phyloP scores from a whole-genome alignment of 306 rosid species.

The Ochetophila trinervis region DNA sequence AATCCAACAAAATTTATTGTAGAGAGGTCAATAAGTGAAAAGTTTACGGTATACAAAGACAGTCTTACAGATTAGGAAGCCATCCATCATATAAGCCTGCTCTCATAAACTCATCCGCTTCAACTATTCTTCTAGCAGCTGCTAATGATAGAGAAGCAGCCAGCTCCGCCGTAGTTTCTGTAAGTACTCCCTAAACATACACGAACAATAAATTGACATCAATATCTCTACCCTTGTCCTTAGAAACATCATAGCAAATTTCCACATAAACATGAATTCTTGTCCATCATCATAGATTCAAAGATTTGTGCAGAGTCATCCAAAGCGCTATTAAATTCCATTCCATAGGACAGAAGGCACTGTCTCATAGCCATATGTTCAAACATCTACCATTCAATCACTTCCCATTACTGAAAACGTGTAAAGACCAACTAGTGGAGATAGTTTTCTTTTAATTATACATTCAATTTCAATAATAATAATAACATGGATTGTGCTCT shows the following conservation, averaged over 20 bases:
- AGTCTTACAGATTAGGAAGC: slow-evolving; percentile 89
- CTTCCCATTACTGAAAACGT: neutral
- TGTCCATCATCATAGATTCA: slow-evolving; percentile 6
- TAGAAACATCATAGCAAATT: neutral
- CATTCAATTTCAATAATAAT: neutral
- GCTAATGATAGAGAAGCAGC: slow-evolving; percentile 90
- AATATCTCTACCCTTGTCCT: slow-evolving; percentile 12
- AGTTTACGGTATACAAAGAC: neutral
- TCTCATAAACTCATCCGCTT: slow-evolving; percentile 99
- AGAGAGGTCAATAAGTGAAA: slow-evolving; percentile 5
- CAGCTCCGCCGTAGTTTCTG: slow-evolving; percentile 96
- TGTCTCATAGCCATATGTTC: neutral
- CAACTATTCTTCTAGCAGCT: slow-evolving; percentile 97
- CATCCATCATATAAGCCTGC: slow-evolving; percentile 95
- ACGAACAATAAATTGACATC: slow-evolving; percentile 19
- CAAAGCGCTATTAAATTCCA: neutral
- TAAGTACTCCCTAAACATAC: slow-evolving; percentile 82
- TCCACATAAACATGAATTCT: neutral
- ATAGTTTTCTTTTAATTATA: neutral
- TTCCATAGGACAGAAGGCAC: neutral
- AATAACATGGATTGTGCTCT: neutral
- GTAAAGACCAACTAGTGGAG: neutral
- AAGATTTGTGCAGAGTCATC: neutral
- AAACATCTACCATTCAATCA: neutral
- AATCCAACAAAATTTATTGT: neutral